Conservation (phyloP, 345 rosid species). For the Alliaria petiolata region DNA sequence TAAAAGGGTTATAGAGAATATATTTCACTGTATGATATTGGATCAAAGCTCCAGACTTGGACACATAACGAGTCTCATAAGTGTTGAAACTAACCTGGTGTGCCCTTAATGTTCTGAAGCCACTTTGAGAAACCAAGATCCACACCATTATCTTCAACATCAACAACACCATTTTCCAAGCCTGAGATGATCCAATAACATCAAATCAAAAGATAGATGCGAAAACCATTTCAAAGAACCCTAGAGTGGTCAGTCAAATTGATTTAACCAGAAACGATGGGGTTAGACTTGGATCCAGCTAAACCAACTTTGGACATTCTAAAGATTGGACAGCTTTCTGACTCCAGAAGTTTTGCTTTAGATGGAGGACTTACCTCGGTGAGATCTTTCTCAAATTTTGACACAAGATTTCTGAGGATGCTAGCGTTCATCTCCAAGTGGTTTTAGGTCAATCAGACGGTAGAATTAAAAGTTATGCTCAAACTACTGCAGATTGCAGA, state of each 20-base stretch:
- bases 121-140: slow-evolving; percentile 89
- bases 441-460: too few relatives aligned
- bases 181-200: slow-evolving; percentile 29
- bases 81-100: slow-evolving; percentile 48
- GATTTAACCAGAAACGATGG: slow-evolving; percentile 64
- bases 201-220: background rate
- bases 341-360: too few relatives aligned
- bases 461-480: too few relatives aligned
- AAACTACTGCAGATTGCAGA: too few relatives aligned
- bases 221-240: background rate
- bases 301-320: slow-evolving; percentile 72
- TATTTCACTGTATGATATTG: too few relatives aligned
- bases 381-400: too few relatives aligned
- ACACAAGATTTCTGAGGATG: too few relatives aligned
- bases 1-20: too few relatives aligned
- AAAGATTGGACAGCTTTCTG: too few relatives aligned
- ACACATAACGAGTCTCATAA: background rate
- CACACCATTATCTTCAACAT: slow-evolving; percentile 43
- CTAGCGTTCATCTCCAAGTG: too few relatives aligned
- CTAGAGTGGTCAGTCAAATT: background rate
- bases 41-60: background rate
- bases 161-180: slow-evolving; percentile 41
- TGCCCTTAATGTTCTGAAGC: slow-evolving; percentile 55
- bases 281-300: slow-evolving; percentile 83
- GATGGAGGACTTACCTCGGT: too few relatives aligned